Percentiles rank a stretch among this genome's conserved stretches.
Conservation (phyloP, 2,329 filamentous ascomycete genomes). For the Daldinia eschscholtzii region DNA sequence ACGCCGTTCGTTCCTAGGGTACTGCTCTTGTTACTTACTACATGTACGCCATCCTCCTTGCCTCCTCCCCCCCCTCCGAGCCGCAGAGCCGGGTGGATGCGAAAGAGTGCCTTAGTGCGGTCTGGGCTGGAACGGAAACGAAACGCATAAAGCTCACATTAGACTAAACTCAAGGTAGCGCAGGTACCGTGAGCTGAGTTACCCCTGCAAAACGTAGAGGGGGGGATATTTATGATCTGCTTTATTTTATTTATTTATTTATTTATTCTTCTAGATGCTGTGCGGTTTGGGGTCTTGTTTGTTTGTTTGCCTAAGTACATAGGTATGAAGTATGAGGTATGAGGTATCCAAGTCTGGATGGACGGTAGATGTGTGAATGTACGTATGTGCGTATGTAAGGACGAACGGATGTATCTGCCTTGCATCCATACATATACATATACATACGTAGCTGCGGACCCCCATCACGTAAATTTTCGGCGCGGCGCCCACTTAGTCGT, state of each 20-base stretch:
- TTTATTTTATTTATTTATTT: neutral
- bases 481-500: slow-evolving; percentile 5
- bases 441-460: neutral
- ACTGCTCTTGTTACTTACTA: neutral
- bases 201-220: neutral
- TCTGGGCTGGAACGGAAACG: slow-evolving; percentile 34
- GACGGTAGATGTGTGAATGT: neutral
- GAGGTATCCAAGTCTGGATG: neutral
- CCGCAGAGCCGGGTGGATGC: slow-evolving; percentile 16
- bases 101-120: neutral
- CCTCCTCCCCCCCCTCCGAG: too few relatives aligned
- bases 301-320: neutral
- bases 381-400: neutral
- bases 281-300: too few relatives aligned
- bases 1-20: slow-evolving; percentile 7
- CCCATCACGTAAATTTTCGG: neutral
- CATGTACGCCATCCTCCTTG: slow-evolving; percentile 7
- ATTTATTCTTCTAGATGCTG: too few relatives aligned
- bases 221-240: neutral
- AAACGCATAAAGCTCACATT: slow-evolving; percentile 39
- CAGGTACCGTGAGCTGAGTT: neutral
- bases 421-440: neutral
- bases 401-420: neutral
- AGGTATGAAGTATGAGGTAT: too few relatives aligned
- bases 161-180: neutral